Conservation (phyloP, 2,329 filamentous ascomycete species). For the Paraphaeosphaeria sporulosa region DNA sequence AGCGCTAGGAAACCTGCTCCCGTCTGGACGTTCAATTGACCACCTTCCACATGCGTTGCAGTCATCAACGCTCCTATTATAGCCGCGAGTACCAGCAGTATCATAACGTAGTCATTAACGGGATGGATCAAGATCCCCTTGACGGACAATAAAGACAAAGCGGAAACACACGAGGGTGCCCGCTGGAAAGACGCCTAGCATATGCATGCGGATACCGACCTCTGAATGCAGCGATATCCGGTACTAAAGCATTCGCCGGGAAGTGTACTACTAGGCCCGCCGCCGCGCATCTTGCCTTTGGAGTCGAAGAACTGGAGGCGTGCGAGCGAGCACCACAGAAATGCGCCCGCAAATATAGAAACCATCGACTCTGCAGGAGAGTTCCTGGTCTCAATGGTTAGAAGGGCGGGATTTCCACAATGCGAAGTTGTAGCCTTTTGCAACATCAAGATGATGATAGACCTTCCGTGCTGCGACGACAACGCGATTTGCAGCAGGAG, state of each 20-base stretch:
- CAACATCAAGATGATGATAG: no score
- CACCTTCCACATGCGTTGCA: conserved; percentile 61
- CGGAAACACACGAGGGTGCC: conserved; percentile 51
- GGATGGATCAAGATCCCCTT: conserved; percentile 64
- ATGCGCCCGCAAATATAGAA: no score
- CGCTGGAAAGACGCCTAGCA: conserved; percentile 50
- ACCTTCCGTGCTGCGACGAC: no score
- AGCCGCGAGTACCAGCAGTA: conserved; percentile 57
- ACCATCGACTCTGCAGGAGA: no score
- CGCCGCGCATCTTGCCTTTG: no score
- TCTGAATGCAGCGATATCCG: conserved; percentile 39
- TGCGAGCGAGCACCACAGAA: no score
- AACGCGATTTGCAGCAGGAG: no score
- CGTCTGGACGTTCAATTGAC: conserved; percentile 59
- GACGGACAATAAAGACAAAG: conserved; percentile 54
- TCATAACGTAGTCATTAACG: conserved; percentile 65
- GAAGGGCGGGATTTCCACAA: no score
- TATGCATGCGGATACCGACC: conserved; percentile 54
- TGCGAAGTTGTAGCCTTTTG: no score
- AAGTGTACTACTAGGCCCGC: conserved; percentile 28
- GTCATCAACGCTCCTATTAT: conserved; percentile 64
- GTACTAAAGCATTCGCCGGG: conserved; percentile 58
- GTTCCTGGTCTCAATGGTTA: no score
- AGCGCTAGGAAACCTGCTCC: conserved; percentile 55
- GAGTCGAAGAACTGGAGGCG: no score